Evolutionary conservation across 768 basidiomycete genomes (phyloP).

Genomic region (Butyriboletus loyo): DNA sequence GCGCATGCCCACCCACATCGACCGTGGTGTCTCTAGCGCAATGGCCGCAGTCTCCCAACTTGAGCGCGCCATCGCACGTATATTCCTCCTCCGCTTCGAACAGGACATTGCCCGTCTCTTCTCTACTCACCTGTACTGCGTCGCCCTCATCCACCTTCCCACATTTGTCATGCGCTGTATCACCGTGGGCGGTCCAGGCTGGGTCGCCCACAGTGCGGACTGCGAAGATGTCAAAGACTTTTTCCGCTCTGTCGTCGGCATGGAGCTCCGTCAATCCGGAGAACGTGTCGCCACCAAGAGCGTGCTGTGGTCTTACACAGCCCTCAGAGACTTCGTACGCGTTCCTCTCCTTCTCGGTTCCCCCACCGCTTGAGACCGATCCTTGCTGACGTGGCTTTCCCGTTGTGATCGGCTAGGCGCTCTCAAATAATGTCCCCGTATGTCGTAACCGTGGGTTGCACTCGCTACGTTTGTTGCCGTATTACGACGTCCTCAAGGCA

Average conservation of each 20-base stretch:
- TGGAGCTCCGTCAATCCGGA: slow-evolving; percentile 77
- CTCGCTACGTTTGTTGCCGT: slow-evolving; percentile 61
- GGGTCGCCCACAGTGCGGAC: slow-evolving; percentile 66
- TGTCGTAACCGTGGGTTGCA: slow-evolving; percentile 66
- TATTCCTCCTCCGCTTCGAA: slow-evolving; percentile 67
- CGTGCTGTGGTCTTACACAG: slow-evolving; percentile 77
- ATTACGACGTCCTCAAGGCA: slow-evolving; percentile 54
- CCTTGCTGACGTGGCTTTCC: slow-evolving; percentile 1
- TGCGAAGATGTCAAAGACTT: slow-evolving; percentile 73
- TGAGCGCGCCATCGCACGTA: slow-evolving; percentile 64
- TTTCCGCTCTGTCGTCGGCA: slow-evolving; percentile 63
- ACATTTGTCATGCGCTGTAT: slow-evolving; percentile 65
- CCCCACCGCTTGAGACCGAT: not conserved
- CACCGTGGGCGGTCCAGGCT: slow-evolving; percentile 59
- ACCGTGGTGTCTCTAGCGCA: slow-evolving; percentile 53
- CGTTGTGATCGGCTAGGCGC: slow-evolving; percentile 41
- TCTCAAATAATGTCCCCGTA: slow-evolving; percentile 66
- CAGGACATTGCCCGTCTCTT: slow-evolving; percentile 74
- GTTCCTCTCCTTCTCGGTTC: slow-evolving; percentile 5
- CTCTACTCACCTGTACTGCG: slow-evolving; percentile 63
- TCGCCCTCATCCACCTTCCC: slow-evolving; percentile 64
- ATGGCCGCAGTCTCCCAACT: slow-evolving; percentile 62
- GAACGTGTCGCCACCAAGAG: slow-evolving; percentile 79
- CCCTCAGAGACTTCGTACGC: slow-evolving; percentile 69
- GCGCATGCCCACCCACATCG: slow-evolving; percentile 46